Evolutionary conservation across 73 alveolate species (phyloP), one percentile per base, ranked within the genome.

Genomic region (Blepharisma stoltei): DNA sequence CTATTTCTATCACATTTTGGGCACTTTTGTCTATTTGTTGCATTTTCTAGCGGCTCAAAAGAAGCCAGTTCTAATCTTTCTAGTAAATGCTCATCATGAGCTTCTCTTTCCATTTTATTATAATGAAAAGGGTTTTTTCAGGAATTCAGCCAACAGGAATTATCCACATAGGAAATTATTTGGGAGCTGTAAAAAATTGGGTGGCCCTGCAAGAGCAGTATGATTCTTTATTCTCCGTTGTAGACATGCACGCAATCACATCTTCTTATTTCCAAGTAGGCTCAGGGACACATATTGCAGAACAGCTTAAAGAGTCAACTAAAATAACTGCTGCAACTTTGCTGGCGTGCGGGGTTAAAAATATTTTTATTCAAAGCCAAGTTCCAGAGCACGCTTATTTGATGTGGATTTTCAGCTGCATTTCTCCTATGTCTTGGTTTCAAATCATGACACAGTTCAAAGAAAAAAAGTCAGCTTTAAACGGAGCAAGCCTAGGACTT

Each of bases 111-210:
- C 41, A 32, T 32, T 32, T 32, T 32, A 32, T 32, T 32, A 32
- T 32, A 32, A 88, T 41, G 70, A 77, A 37, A 44, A 11, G 71
- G 1, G 89, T 88, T 45, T 79, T 93, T 60, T 88, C 96, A 53
- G 98, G 98, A 5, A 90, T 93, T 44, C 85, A 93, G 71, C 98
- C 98, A n/a, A 85, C 97, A 11, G 98, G 98, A 21, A 70, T 79
- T 43, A 77, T 93, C 52, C 97, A 93, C 65, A 54, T 93, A 20
- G 98, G 98, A 7, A 93, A 93, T 70, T 93, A 93, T 75, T 79
- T 93, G 6, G 98, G 98, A 6, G 98, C 98, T 18, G 87, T 93
- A 14, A 18, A 89, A 46, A 88, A 93, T 50, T 93, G 98, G 97
- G 92, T 88, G 9, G 50, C 86, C 44, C 67, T 90, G 54, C 90